Conservation (phyloP, 2,329 filamentous ascomycete species). For the Beauveria sp. region DNA sequence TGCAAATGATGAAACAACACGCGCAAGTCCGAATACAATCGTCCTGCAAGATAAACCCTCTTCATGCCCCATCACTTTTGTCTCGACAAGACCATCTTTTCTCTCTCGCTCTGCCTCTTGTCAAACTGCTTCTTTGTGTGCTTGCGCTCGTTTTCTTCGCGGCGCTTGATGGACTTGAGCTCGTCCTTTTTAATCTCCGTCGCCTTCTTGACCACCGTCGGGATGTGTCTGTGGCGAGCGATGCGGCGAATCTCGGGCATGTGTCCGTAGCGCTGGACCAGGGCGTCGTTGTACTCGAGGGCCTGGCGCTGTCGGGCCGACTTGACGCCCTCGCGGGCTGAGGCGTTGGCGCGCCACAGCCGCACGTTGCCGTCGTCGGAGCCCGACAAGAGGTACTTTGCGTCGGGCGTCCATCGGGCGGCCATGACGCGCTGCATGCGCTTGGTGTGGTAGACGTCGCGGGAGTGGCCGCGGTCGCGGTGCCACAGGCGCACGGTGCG, state of each 20-base stretch:
- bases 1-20: constrained; percentile 11
- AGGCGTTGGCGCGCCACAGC: constrained; percentile 84
- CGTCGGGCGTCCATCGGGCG: constrained; percentile 77
- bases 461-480: constrained; percentile 70
- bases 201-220: constrained; percentile 92
- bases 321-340: constrained; percentile 76
- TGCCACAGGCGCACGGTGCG: constrained; percentile 83
- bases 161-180: constrained; percentile 76
- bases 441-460: constrained; percentile 96
- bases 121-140: constrained; percentile 79
- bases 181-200: constrained; percentile 91
- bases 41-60: background rate
- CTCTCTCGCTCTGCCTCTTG: constrained; percentile 68
- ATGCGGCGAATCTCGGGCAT: constrained; percentile 96
- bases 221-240: constrained; percentile 81
- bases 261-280: constrained; percentile 78
- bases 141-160: constrained; percentile 89
- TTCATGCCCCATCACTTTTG: constrained; percentile 37
- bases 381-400: constrained; percentile 81
- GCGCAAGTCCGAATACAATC: background rate
- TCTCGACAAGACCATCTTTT: constrained; percentile 79
- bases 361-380: constrained; percentile 86
- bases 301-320: constrained; percentile 77
- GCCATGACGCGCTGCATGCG: constrained; percentile 94
- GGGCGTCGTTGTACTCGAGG: constrained; percentile 82